Evolutionary conservation across 352 stramenopile species (phyloP), one percentile per base, ranked within the genome.

Genomic region (Elongisporangium prolatum): DNA sequence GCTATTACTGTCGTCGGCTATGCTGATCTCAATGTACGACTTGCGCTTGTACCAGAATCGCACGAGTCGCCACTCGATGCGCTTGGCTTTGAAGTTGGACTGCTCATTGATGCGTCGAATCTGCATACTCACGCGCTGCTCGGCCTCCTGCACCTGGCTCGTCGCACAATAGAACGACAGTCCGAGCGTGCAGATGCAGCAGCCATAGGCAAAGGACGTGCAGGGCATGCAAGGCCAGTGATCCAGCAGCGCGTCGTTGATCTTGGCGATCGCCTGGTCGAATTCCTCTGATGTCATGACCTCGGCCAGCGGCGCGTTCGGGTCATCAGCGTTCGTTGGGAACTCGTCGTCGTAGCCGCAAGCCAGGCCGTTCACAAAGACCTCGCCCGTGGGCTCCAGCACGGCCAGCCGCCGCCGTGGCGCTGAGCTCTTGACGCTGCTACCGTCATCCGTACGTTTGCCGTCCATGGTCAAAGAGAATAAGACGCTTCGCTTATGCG

Each of bases 171-270:
- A 95, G 48, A 95, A 77, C 11, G 83, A 93, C 18, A 93, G 60
- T 0, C 86, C 86, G 17, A 89, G 61, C 25, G 86, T 92, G 67
- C 86, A 95, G 21, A 93, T 51, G 63, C 86, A 95, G 67, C 86
- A 95, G 25, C 81, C 81, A 64, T 91, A 93, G 14, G 74, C 81
- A 34, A 93, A 90, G 7, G 83, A 73, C 57, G 80, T 88, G 69
- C 77, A 91, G 6, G 86, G 86, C 57, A 95, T 48, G 64, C 86
- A 95, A 14, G 86, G 86, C 86, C 86, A 95, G 61, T 92, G 81
- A 64, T 95, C 86, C 56, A 79, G 50, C 21, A 95, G 67, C 34
- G 86, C 86, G 63, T 92, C 80, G 62, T 95, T 95, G 63, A 95
- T 84, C 59, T 82, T 87, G 48, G 57, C 65, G 44, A 93, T 61